Conservation (phyloP, 2,329 filamentous ascomycete genomes). For the Blastomyces gilchristii region DNA sequence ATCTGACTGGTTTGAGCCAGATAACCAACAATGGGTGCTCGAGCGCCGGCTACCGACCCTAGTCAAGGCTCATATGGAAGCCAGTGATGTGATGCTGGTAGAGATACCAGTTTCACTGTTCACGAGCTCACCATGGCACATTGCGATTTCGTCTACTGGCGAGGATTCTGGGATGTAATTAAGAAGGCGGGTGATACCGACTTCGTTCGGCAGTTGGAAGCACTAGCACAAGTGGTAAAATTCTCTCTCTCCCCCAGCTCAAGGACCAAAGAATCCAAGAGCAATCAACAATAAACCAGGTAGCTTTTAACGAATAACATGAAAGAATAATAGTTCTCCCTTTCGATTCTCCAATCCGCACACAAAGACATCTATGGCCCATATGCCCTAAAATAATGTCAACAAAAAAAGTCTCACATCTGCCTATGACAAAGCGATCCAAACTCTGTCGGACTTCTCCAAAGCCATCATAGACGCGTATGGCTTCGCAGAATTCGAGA, state of each 20-base stretch:
- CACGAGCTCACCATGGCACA: constrained; percentile 22
- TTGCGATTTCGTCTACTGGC: constrained; percentile 19
- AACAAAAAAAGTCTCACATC: constrained; percentile 12
- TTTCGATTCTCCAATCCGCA: constrained; percentile 16
- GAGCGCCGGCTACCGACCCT: constrained; percentile 16
- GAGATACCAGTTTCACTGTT: constrained; percentile 19
- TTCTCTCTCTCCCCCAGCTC: background rate
- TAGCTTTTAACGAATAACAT: background rate
- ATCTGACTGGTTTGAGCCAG: constrained; percentile 14
- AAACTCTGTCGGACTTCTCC: constrained; percentile 15
- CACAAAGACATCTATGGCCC: constrained; percentile 15
- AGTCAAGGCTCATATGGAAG: constrained; percentile 18
- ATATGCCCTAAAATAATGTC: constrained; percentile 9
- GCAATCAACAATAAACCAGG: background rate
- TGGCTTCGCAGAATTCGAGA: constrained; percentile 20
- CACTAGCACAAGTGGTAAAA: constrained; percentile 15
- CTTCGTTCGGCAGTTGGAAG: constrained; percentile 11
- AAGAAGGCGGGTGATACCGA: constrained; percentile 4
- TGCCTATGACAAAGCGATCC: constrained; percentile 16
- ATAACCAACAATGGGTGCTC: constrained; percentile 17
- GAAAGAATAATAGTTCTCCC: constrained; percentile 15
- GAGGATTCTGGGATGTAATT: constrained; percentile 17
- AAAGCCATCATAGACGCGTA: constrained; percentile 19
- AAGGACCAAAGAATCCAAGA: background rate
- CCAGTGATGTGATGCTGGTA: constrained; percentile 13